Percentiles rank a stretch among this genome's conserved stretches.
Evolutionary conservation across 2,329 filamentous ascomycete species (phyloP).

Genomic region (Ceratocystiopsis minuta): DNA sequence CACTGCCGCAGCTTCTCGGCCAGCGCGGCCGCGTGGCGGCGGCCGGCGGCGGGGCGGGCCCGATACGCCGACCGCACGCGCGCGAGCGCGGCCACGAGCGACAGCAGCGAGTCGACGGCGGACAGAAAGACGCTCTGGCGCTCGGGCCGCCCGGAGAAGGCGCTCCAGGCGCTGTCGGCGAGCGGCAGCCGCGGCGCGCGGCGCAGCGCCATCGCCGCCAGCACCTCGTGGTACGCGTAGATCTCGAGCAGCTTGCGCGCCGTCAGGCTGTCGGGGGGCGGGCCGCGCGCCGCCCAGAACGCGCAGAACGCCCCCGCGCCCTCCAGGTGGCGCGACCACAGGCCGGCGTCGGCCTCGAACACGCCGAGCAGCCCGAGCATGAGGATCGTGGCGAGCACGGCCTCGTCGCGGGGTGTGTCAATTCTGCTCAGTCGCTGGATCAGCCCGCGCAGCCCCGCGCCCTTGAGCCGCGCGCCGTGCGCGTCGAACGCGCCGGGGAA

Average conservation of each 20-base stretch:
- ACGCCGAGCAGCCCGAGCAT: background rate
- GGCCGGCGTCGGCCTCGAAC: constrained; percentile 1
- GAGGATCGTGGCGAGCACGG: background rate
- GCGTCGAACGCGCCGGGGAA: background rate
- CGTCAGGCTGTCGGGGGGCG: background rate
- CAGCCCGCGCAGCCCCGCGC: background rate
- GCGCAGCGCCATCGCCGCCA: background rate
- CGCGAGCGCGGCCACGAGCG: constrained; percentile 2
- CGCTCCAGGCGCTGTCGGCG: background rate
- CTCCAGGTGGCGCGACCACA: constrained; percentile 1
- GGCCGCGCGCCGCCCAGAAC: too few species aligned
- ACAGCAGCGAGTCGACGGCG: constrained; percentile 2
- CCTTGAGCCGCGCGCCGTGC: background rate
- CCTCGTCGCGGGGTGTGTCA: background rate
- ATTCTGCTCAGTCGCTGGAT: background rate
- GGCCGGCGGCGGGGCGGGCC: background rate
- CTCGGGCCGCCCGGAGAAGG: background rate
- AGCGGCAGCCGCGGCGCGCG: background rate
- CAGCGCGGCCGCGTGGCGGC: background rate
- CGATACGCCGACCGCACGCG: background rate
- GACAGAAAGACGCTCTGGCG: constrained; percentile 1
- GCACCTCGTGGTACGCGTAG: constrained; percentile 1
- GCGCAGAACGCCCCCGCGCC: background rate
- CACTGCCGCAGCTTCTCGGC: background rate
- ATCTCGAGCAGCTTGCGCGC: constrained; percentile 1